phyloP scores from a whole-genome alignment of 2,329 filamentous ascomycete genomes.

The Scedosporium apiospermum region DNA sequence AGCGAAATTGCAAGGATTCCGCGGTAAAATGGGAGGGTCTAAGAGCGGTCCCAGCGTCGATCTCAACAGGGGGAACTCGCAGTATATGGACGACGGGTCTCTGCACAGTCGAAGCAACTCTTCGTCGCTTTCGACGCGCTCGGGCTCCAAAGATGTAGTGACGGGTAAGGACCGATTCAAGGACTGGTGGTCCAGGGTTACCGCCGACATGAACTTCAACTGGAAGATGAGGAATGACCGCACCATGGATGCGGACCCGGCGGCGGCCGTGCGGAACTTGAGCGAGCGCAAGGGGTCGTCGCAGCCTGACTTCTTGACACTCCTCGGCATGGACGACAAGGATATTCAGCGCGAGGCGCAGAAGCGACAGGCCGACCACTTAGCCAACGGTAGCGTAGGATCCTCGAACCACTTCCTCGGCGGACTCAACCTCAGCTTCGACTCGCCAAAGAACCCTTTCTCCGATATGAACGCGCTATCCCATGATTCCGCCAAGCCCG shows the following conservation, averaged over 20 bases:
- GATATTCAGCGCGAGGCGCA: conserved; percentile 28
- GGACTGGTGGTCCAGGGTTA: conserved; percentile 36
- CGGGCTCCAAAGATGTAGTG: conserved; percentile 11
- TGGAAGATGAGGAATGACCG: conserved; percentile 23
- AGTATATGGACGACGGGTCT: conserved; percentile 29
- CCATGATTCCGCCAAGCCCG: conserved; percentile 27
- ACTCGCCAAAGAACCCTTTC: conserved; percentile 32
- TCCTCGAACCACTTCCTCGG: conserved; percentile 29
- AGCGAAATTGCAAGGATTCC: conserved; percentile 21
- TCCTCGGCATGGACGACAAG: conserved; percentile 31
- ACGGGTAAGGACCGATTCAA: conserved; percentile 28
- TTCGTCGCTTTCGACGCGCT: conserved; percentile 6
- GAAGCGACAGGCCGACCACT: conserved; percentile 20
- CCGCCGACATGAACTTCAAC: conserved; percentile 27
- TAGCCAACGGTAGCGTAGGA: conserved; percentile 21
- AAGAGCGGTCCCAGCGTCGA: conserved; percentile 32
- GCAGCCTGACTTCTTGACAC: conserved; percentile 34
- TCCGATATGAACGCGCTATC: conserved; percentile 34
- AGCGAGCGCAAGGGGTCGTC: conserved; percentile 14
- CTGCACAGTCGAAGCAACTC: conserved; percentile 31
- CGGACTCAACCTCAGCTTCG: conserved; percentile 26
- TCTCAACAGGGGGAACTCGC: conserved; percentile 43
- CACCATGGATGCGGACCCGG: conserved; percentile 17
- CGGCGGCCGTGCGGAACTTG: conserved; percentile 16
- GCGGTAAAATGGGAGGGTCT: conserved; percentile 21